Percentiles rank a stretch among this genome's conserved stretches.
These are phyloP conservation scores for Trichoderma sp. DNA, from an alignment of 2,329 filamentous ascomycete genomes.

Conservation along the genomic window DNA sequence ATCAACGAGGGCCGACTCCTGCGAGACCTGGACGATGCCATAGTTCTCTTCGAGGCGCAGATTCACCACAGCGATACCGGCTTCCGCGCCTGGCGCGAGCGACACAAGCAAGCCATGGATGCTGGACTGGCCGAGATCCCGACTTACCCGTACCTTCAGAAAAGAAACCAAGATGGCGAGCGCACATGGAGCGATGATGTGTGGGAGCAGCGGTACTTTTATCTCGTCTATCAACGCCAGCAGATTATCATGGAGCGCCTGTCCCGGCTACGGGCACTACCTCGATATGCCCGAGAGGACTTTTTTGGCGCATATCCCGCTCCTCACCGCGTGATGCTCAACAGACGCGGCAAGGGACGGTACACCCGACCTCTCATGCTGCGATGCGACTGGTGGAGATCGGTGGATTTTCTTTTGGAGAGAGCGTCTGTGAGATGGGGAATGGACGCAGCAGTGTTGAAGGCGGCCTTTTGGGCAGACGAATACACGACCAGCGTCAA, in stretches of 20 bases:
- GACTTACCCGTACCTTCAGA: conserved; percentile 20
- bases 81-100: conserved; percentile 23
- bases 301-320: conserved; percentile 16
- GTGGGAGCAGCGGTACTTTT: conserved; percentile 26
- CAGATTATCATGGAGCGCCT: conserved; percentile 18
- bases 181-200: conserved; percentile 22
- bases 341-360: not conserved
- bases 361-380: conserved; percentile 13
- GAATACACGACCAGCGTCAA: not conserved
- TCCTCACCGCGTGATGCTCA: not conserved
- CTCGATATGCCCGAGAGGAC: conserved; percentile 11
- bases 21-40: conserved; percentile 24
- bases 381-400: conserved; percentile 19
- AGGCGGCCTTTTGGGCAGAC: conserved; percentile 17
- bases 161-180: not conserved
- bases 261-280: not conserved
- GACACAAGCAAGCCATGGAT: conserved; percentile 28
- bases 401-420: conserved; percentile 20
- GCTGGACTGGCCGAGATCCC: conserved; percentile 15
- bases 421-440: conserved; percentile 8
- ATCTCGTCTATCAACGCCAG: conserved; percentile 25
- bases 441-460: not conserved
- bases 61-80: conserved; percentile 26
- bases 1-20: conserved; percentile 16
- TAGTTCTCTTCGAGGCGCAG: conserved; percentile 25